phyloP scores from a whole-genome alignment of 83 land plant species.

The Picea abies region DNA sequence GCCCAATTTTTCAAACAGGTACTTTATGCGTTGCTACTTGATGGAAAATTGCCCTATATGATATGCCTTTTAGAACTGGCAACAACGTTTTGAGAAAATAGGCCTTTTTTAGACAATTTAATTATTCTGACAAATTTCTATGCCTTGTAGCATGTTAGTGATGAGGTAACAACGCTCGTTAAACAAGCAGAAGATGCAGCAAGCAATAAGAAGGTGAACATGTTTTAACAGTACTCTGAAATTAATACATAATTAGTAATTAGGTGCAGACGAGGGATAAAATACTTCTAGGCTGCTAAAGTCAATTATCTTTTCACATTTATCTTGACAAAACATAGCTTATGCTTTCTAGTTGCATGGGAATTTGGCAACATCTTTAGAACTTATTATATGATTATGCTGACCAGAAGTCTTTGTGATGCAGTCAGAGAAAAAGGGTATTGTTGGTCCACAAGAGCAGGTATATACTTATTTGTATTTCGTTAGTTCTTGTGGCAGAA shows the following conservation, averaged over 20 bases:
- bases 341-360: background rate
- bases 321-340: too few species aligned
- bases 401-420: background rate
- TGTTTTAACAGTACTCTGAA: background rate
- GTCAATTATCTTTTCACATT: too few species aligned
- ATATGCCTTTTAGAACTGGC: too few species aligned
- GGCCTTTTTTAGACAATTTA: too few species aligned
- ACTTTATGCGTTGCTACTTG: too few species aligned
- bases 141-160: constrained; percentile 77
- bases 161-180: constrained; percentile 78
- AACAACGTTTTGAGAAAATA: too few species aligned
- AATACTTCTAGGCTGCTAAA: background rate
- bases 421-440: constrained; percentile 71
- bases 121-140: constrained; percentile 9
- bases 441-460: constrained; percentile 66
- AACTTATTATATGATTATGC: background rate
- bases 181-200: constrained; percentile 97
- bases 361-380: background rate
- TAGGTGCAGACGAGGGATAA: background rate
- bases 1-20: constrained; percentile 58
- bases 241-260: background rate
- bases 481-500: background rate
- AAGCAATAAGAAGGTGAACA: constrained; percentile 67
- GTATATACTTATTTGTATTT: constrained; percentile 19
- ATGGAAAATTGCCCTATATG: too few species aligned